A percentile compares a stretch with the other conserved stretches of the same genome.
Conservation (phyloP, 108 stramenopile genomes). For the Cyclotella distinguenda region DNA sequence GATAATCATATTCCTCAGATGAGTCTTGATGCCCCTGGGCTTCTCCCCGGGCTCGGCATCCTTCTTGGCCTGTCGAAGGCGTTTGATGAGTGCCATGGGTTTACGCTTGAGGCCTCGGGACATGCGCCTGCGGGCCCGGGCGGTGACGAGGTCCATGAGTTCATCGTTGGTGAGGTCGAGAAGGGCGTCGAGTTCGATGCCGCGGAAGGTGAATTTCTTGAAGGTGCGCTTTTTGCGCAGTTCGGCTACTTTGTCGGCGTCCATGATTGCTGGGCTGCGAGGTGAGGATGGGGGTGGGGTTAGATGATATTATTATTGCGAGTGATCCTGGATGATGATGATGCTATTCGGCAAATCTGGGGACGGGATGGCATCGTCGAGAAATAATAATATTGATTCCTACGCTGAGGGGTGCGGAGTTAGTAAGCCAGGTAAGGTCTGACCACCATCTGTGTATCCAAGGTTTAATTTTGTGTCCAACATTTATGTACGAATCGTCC, state of each 20-base stretch:
- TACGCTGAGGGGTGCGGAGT: no score
- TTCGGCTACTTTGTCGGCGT: slow-evolving; percentile 96
- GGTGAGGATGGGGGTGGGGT: no score
- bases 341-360: no score
- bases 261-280: slow-evolving; percentile 55
- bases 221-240: slow-evolving; percentile 99
- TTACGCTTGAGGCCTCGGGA: slow-evolving; percentile 98
- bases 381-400: no score
- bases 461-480: no score
- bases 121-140: slow-evolving; percentile 98
- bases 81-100: slow-evolving; percentile 99
- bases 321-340: no score
- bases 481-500: no score
- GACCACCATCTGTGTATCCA: no score
- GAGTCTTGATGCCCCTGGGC: slow-evolving; percentile 99
- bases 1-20: slow-evolving; percentile 99
- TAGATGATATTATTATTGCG: no score
- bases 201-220: slow-evolving; percentile 99
- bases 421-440: no score
- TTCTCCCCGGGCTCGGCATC: slow-evolving; percentile 95
- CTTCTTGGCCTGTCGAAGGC: slow-evolving; percentile 99
- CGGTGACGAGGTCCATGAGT: slow-evolving; percentile 94
- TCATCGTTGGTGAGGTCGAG: slow-evolving; percentile 98
- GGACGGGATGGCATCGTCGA: no score
- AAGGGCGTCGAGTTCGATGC: slow-evolving; percentile 97